These are phyloP conservation scores for Tillandsia fasciculata DNA, from an alignment of 176 grass and related monocot species.

Conservation along the genomic window DNA sequence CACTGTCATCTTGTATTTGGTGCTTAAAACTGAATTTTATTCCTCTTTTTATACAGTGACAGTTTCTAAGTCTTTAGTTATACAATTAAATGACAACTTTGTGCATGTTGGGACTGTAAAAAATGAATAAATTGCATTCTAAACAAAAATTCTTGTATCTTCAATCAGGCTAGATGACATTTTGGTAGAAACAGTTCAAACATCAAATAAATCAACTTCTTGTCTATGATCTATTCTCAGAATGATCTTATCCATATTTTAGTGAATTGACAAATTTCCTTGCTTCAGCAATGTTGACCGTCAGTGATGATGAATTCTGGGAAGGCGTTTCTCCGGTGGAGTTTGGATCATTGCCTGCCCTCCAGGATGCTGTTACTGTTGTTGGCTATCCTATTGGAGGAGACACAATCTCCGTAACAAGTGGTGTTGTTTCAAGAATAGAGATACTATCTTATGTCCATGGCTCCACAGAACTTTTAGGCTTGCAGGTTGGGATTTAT, in stretches of 20 bases:
- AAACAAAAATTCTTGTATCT: too few species aligned
- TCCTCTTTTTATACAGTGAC: too few species aligned
- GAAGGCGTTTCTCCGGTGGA: constrained; percentile 62
- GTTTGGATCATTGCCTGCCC: constrained; percentile 71
- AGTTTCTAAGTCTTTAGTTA: too few species aligned
- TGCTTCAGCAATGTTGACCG: constrained; percentile 72
- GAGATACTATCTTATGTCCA: constrained; percentile 99
- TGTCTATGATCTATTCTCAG: neutral
- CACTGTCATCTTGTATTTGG: neutral
- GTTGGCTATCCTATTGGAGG: constrained; percentile 98
- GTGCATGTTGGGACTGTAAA: too few species aligned
- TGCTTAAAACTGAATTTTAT: neutral
- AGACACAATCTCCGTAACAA: constrained; percentile 95
- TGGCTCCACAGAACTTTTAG: constrained; percentile 93
- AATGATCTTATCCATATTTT: neutral
- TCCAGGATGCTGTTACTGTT: constrained; percentile 95
- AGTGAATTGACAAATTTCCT: neutral
- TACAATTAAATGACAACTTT: too few species aligned
- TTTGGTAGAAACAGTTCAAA: too few species aligned
- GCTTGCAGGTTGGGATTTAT: constrained; percentile 52
- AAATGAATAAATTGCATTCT: too few species aligned
- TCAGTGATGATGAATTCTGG: constrained; percentile 95
- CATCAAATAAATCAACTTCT: neutral
- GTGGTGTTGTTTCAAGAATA: constrained; percentile 92
- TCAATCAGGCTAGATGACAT: too few species aligned